These are phyloP conservation scores for Colletotrichum shisoi DNA, from an alignment of 2,329 filamentous ascomycete genomes.

Conservation along the genomic window DNA sequence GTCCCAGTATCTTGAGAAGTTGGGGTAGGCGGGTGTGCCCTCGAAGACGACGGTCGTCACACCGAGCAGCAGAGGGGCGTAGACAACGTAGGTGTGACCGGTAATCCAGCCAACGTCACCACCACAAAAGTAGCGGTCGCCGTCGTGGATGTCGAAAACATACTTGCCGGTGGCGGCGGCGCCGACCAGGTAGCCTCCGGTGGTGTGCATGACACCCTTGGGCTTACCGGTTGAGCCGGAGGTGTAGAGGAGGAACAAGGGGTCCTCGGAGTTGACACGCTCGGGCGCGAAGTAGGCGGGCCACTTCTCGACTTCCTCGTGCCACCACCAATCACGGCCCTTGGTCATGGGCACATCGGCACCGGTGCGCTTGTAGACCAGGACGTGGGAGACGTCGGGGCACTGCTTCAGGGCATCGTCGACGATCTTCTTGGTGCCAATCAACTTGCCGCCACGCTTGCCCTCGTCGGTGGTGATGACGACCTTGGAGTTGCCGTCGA, in stretches of 20 bases:
- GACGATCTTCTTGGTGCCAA: slow-evolving; percentile 98
- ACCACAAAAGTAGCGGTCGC: slow-evolving; percentile 95
- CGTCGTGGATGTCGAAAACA: slow-evolving; percentile 96
- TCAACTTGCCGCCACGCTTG: slow-evolving; percentile 95
- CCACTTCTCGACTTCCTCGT: slow-evolving; percentile 98
- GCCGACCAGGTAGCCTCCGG: slow-evolving; percentile 91
- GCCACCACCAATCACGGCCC: slow-evolving; percentile 96
- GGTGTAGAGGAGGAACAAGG: slow-evolving; percentile 96
- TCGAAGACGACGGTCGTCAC: slow-evolving; percentile 97
- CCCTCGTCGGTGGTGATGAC: slow-evolving; percentile 98
- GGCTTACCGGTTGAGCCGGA: slow-evolving; percentile 98
- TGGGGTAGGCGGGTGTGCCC: slow-evolving; percentile 94
- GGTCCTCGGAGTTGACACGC: slow-evolving; percentile 90
- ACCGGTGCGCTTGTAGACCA: slow-evolving; percentile 95
- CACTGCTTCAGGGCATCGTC: slow-evolving; percentile 97
- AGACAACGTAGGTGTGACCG: slow-evolving; percentile 97
- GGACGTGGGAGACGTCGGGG: slow-evolving; percentile 81
- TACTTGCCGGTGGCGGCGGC: slow-evolving; percentile 96
- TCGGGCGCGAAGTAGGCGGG: slow-evolving; percentile 90
- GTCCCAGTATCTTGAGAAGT: slow-evolving; percentile 99
- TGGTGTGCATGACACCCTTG: slow-evolving; percentile 99
- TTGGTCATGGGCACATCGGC: slow-evolving; percentile 89
- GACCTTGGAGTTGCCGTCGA: slow-evolving; percentile 88
- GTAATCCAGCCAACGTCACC: slow-evolving; percentile 99
- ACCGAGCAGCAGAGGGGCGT: slow-evolving; percentile 90